Percentiles rank a stretch among this genome's conserved stretches.
phyloP scores from a whole-genome alignment of 2,329 filamentous ascomycete genomes.

The Helotiales sp. region DNA sequence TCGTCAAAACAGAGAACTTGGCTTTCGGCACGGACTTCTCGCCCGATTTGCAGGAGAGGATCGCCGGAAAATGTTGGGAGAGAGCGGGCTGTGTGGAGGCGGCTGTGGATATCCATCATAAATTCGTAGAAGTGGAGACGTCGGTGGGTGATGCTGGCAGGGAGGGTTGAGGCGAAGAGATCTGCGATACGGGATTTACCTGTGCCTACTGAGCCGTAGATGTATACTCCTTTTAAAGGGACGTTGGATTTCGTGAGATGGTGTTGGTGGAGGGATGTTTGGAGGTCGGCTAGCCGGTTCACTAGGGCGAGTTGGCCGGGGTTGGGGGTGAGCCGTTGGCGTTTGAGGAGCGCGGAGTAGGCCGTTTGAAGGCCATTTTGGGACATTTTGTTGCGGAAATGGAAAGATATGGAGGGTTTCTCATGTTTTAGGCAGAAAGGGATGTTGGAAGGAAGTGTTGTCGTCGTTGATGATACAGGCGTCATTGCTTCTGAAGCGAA shows the following conservation, averaged over 20 bases:
- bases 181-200: conserved; percentile 23
- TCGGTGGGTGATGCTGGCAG: conserved; percentile 9
- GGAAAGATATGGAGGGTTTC: background rate
- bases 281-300: conserved; percentile 13
- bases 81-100: conserved; percentile 18
- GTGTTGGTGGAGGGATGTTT: conserved; percentile 8
- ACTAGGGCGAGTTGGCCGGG: conserved; percentile 19
- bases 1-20: conserved; percentile 25
- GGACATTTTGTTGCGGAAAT: conserved; percentile 3
- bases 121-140: conserved; percentile 24
- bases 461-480: conserved; percentile 1
- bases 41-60: conserved; percentile 15
- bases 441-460: background rate
- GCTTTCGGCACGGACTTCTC: conserved; percentile 11
- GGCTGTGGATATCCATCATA: conserved; percentile 27
- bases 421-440: background rate
- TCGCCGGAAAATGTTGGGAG: conserved; percentile 10
- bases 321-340: conserved; percentile 15
- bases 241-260: background rate
- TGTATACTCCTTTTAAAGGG: conserved; percentile 17
- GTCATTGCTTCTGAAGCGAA: conserved; percentile 6
- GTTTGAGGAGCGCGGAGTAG: conserved; percentile 15
- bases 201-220: conserved; percentile 18
- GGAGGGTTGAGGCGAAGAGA: conserved; percentile 22
- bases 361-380: conserved; percentile 13